These are phyloP conservation scores for Bolboschoenus planiculmis DNA, from an alignment of 176 grass and related monocot species.

Conservation along the genomic window DNA sequence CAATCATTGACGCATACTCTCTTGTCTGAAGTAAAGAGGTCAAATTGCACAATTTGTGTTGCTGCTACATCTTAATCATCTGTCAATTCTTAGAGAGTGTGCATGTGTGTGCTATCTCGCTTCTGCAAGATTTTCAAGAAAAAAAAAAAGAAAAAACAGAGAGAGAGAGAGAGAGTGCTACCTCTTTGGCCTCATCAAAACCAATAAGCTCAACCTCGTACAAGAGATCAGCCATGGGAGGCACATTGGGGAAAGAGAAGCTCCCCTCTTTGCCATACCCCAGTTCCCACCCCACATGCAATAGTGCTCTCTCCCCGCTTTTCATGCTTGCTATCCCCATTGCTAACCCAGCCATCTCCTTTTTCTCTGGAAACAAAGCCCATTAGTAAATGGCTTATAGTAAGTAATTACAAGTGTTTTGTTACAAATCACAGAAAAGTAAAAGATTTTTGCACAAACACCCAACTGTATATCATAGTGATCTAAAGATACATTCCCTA, in stretches of 20 bases:
- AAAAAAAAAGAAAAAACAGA: background rate
- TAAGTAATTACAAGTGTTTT: background rate
- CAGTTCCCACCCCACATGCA: constrained; percentile 90
- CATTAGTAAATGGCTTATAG: constrained; percentile 7
- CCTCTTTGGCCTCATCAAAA: constrained; percentile 89
- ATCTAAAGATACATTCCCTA: background rate
- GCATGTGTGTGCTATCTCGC: no score
- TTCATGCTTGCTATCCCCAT: constrained; percentile 84
- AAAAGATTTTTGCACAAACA: background rate
- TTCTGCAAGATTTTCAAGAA: background rate
- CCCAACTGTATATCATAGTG: background rate
- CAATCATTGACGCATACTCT: no score
- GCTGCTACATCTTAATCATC: background rate
- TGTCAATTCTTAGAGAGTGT: background rate
- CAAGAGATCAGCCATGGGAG: constrained; percentile 76
- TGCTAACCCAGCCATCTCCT: constrained; percentile 58
- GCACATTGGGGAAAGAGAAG: constrained; percentile 98
- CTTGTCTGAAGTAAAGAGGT: background rate
- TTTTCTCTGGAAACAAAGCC: constrained; percentile 49
- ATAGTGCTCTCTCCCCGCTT: constrained; percentile 50
- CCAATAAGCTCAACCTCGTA: constrained; percentile 96
- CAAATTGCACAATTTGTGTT: background rate
- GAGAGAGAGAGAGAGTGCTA: constrained; percentile 15
- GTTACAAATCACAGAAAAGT: background rate
- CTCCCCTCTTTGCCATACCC: constrained; percentile 88